These are phyloP conservation scores for Fusarium sp. DNA, from an alignment of 2,329 filamentous ascomycete species.

Conservation along the genomic window DNA sequence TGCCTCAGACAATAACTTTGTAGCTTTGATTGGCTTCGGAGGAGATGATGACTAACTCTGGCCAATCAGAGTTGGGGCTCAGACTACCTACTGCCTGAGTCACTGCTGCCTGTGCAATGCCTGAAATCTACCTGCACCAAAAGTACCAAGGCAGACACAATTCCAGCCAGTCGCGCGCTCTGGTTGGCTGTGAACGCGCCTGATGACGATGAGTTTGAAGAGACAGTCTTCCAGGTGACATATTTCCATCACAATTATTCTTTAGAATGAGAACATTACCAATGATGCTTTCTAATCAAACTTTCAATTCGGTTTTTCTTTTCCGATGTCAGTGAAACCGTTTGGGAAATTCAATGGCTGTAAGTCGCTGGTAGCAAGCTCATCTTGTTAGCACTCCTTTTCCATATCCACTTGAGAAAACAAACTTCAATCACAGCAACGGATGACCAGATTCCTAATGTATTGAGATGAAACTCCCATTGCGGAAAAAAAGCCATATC, in stretches of 20 bases:
- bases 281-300: neutral
- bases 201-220: neutral
- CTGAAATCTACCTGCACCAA: slow-evolving; percentile 42
- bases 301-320: too few species aligned
- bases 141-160: slow-evolving; percentile 46
- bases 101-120: slow-evolving; percentile 47
- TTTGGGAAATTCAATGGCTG: neutral
- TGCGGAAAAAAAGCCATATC: neutral
- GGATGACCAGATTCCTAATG: neutral
- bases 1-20: slow-evolving; percentile 52
- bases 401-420: neutral
- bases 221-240: neutral
- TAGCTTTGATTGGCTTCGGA: slow-evolving; percentile 46
- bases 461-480: neutral
- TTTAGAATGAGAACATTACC: neutral
- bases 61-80: slow-evolving; percentile 46
- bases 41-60: slow-evolving; percentile 40
- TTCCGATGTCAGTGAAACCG: neutral
- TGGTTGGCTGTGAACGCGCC: slow-evolving; percentile 20
- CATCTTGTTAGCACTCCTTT: neutral
- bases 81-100: slow-evolving; percentile 42
- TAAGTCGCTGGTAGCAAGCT: neutral
- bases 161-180: slow-evolving; percentile 28
- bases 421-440: neutral
- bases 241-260: neutral